Evolutionary conservation across 768 basidiomycete species (phyloP).

Genomic region (Kwoniella pini): DNA sequence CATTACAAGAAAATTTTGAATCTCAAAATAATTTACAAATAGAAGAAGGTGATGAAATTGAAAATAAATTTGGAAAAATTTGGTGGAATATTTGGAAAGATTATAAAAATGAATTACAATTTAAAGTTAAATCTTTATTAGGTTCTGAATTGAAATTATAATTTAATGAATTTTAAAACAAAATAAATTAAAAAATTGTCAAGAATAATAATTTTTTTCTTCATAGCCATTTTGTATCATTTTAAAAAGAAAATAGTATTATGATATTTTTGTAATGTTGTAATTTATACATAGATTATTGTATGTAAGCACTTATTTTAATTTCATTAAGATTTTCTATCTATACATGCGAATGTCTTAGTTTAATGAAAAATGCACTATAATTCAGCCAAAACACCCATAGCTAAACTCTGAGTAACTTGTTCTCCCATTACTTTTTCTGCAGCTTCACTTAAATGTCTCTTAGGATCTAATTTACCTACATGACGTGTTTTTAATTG

Average conservation of each 20-base stretch:
- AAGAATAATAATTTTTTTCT: too few relatives aligned
- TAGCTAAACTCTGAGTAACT: conserved; percentile 90
- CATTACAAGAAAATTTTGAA: conserved; percentile 60
- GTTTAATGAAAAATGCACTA: conserved; percentile 47
- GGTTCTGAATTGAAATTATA: conserved; percentile 63
- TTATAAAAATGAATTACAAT: conserved; percentile 69
- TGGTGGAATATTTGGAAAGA: conserved; percentile 82
- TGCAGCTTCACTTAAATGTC: conserved; percentile 94
- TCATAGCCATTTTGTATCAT: too few relatives aligned
- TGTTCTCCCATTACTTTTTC: conserved; percentile 98
- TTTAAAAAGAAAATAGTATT: too few relatives aligned
- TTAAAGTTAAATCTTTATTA: conserved; percentile 66
- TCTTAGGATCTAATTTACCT: conserved; percentile 96
- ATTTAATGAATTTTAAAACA: too few relatives aligned
- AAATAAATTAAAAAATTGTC: too few relatives aligned
- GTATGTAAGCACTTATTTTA: too few relatives aligned
- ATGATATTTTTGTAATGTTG: too few relatives aligned
- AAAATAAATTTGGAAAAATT: conserved; percentile 58
- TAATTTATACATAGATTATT: too few relatives aligned
- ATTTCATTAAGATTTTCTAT: background rate
- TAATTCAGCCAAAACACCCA: conserved; percentile 90
- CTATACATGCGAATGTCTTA: background rate
- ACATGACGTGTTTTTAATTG: conserved; percentile 97
- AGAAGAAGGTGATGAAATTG: conserved; percentile 14
- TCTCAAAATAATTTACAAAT: conserved; percentile 42